phyloP scores from a whole-genome alignment of 257 asterid species.

The Scutellaria minor region DNA sequence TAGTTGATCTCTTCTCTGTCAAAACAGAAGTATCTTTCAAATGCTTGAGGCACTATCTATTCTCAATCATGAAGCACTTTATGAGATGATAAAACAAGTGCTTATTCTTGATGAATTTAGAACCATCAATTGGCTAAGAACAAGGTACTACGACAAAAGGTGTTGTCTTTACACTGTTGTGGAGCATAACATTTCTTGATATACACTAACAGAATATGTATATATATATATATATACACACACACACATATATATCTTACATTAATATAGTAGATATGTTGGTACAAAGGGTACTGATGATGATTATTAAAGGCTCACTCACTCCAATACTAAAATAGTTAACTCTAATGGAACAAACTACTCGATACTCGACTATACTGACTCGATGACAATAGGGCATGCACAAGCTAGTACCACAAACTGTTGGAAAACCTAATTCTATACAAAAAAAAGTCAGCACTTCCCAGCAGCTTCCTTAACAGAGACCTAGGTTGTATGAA shows the following conservation, averaged over 20 bases:
- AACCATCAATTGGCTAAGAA: constrained; percentile 14
- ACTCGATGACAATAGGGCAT: neutral
- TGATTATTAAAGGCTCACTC: constrained; percentile 27
- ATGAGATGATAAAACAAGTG: constrained; percentile 28
- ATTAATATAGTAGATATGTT: constrained; percentile 15
- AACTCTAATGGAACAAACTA: constrained; percentile 29
- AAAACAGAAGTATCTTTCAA: constrained; percentile 4
- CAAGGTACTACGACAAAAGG: constrained; percentile 7
- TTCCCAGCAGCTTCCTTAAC: constrained; percentile 20
- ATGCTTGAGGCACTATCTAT: neutral
- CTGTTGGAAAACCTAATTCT: constrained; percentile 30
- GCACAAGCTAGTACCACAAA: neutral
- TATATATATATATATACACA: no score
- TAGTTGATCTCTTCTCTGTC: neutral
- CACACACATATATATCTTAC: constrained; percentile 29
- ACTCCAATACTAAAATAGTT: constrained; percentile 30
- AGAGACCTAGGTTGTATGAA: constrained; percentile 35
- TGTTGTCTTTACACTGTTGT: constrained; percentile 17
- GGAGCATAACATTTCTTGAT: constrained; percentile 31
- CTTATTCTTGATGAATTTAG: constrained; percentile 18
- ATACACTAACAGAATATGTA: constrained; percentile 1
- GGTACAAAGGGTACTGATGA: constrained; percentile 25
- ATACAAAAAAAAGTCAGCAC: constrained; percentile 39
- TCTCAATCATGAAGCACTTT: constrained; percentile 20
- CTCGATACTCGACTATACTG: neutral